A percentile compares a stretch with the other conserved stretches of the same genome.
Conservation (phyloP, 2,329 filamentous ascomycete genomes). For the Fusarium buharicum region DNA sequence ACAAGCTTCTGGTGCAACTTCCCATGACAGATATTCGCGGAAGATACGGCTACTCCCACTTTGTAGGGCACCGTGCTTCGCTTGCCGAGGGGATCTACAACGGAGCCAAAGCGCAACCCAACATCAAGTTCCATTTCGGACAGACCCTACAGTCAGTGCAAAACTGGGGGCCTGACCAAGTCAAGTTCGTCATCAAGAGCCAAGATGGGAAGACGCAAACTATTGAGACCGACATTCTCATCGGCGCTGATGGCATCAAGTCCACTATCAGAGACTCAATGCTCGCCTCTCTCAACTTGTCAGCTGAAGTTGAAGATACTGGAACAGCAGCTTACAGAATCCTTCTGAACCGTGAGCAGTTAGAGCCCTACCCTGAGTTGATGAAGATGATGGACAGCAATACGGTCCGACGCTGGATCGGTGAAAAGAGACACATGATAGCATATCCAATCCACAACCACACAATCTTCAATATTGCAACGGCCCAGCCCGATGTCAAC, state of each 20-base stretch:
- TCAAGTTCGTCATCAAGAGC: slow-evolving; percentile 2
- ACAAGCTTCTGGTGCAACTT: not conserved
- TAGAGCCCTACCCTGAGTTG: slow-evolving; percentile 15
- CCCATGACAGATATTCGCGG: slow-evolving; percentile 11
- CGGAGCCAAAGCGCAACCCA: slow-evolving; percentile 14
- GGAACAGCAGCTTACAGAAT: slow-evolving; percentile 17
- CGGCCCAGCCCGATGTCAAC: slow-evolving; percentile 16
- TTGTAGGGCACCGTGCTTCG: slow-evolving; percentile 20
- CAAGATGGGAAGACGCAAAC: not conserved
- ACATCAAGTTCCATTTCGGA: slow-evolving; percentile 19
- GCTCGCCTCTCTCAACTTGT: not conserved
- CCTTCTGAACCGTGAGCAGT: not conserved
- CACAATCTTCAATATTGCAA: slow-evolving; percentile 23
- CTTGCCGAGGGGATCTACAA: slow-evolving; percentile 14
- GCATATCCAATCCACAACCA: slow-evolving; percentile 30
- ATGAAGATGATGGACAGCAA: slow-evolving; percentile 22
- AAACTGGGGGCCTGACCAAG: not conserved
- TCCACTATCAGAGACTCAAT: slow-evolving; percentile 25
- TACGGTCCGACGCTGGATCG: slow-evolving; percentile 9
- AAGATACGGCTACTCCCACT: slow-evolving; percentile 24
- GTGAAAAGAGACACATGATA: slow-evolving; percentile 18
- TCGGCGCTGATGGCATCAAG: slow-evolving; percentile 31
- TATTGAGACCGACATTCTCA: slow-evolving; percentile 18
- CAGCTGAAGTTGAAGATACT: slow-evolving; percentile 1
- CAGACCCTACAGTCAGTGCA: slow-evolving; percentile 14